A percentile compares a stretch with the other conserved stretches of the same genome.
These are phyloP conservation scores for Aegilops bicornis DNA, from an alignment of 176 grass and related monocot species.

Conservation along the genomic window DNA sequence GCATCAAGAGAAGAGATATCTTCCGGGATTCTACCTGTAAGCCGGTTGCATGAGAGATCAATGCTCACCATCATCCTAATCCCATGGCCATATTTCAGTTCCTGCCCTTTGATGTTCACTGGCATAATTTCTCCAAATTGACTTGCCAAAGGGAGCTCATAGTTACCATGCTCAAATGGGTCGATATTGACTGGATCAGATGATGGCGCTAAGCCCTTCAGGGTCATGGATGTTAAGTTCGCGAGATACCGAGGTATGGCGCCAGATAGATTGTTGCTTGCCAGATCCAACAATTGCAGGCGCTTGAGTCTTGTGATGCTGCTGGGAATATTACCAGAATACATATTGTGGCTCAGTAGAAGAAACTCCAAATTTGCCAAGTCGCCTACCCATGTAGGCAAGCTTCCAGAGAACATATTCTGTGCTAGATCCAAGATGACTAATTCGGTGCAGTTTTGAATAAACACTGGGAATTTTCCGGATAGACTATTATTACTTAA, in stretches of 20 bases:
- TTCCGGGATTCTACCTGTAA: background rate
- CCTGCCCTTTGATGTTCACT: background rate
- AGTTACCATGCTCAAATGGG: background rate
- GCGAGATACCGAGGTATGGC: slow-evolving; percentile 9
- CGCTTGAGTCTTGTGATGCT: background rate
- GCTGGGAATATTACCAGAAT: slow-evolving; percentile 9
- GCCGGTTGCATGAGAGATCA: background rate
- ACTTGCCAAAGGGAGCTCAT: background rate
- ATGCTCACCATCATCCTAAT: background rate
- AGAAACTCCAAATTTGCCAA: background rate
- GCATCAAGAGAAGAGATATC: background rate
- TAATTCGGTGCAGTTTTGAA: background rate
- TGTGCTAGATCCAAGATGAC: background rate
- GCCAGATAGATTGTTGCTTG: slow-evolving; percentile 35
- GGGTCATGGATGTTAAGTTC: slow-evolving; percentile 15
- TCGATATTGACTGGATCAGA: background rate
- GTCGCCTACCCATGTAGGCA: slow-evolving; percentile 37
- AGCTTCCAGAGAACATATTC: slow-evolving; percentile 34
- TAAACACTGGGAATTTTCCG: background rate
- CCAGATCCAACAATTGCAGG: slow-evolving; percentile 33
- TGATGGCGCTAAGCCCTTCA: background rate
- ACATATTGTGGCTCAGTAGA: slow-evolving; percentile 36
- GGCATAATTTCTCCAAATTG: background rate
- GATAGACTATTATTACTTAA: background rate
- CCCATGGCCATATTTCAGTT: background rate